Base-by-base conservation (phyloP, 768 basidiomycete species). In the Lactifluus hygrophoroides region DNA sequence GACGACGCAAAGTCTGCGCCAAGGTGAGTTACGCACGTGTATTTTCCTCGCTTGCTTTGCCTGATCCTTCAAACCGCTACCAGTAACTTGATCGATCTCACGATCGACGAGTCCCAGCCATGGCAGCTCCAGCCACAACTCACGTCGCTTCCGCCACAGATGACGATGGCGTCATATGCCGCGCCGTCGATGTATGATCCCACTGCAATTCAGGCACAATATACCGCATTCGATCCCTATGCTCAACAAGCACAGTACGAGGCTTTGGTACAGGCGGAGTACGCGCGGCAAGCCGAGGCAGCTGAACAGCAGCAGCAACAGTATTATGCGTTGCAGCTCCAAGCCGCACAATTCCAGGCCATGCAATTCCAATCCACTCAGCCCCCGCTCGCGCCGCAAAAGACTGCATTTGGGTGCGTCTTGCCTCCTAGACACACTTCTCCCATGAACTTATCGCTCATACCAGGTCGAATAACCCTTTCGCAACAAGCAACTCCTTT, bases 241-340 rank as follows among this genome's bases (percentile, higher is more conserved):
- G 87, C 88, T 66, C 90, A 91, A 67, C 92, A 93, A 66, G 81
- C 84, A 35, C 86, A 93, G 66, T 90, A 94, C 64, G 90, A 94
- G 69, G 85, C 84, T 10, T 79, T 85, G 64, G 84, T 85, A 58
- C 74, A 88, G 69, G 83, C 83, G 17, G 86, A 90, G 65, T 85
- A 81, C 74, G 68, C 84, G 56, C 81, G 79, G 64, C 88, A 90
- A 60, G 74, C 77, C 8, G 66, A 74, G 70, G 52, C 67, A 50
- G 57, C 54, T 76, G 56, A 75, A 25, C 65, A 65, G 56, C 71
- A 73, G 54, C 69, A 75, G 44, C 69, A 74, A 46, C 74, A 76
- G 60, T 75, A 70, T 68, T 78, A 48, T 75, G 77, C 74, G 5
- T 65, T 79, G 30, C 66, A 75, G 47, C 65, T 76, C 0, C 85